Conservation (phyloP, 768 basidiomycete genomes). For the Chlorophyllum brunneum region DNA sequence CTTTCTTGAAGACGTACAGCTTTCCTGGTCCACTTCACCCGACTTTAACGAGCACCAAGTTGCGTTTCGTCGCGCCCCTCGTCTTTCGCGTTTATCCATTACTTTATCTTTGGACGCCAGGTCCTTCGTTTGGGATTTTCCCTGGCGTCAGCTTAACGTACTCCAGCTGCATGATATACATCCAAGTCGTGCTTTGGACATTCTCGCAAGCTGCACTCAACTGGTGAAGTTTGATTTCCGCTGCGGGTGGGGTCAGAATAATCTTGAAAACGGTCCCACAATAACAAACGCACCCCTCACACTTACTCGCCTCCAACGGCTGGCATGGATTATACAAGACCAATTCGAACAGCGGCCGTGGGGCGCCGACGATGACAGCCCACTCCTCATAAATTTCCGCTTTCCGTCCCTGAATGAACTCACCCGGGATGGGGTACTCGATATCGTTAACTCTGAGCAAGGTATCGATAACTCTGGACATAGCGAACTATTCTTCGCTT, state of each 20-base stretch:
- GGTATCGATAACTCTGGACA: too few relatives aligned
- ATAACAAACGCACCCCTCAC: not conserved
- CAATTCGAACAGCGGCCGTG: too few relatives aligned
- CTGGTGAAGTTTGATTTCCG: not conserved
- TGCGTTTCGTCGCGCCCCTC: not conserved
- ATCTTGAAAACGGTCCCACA: not conserved
- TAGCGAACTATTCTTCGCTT: not conserved
- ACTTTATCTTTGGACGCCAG: not conserved
- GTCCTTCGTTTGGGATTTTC: not conserved
- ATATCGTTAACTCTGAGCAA: not conserved
- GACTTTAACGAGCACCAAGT: not conserved
- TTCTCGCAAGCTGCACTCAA: not conserved
- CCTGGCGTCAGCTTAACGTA: not conserved
- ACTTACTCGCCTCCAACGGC: not conserved
- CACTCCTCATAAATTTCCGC: not conserved
- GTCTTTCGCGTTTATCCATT: not conserved
- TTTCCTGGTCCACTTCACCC: not conserved
- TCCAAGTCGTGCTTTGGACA: not conserved
- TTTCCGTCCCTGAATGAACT: not conserved
- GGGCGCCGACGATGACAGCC: not conserved
- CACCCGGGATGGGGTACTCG: not conserved
- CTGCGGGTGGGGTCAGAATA: not conserved
- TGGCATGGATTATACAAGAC: not conserved
- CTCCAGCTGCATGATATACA: not conserved
- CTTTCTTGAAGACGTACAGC: not conserved